Base-by-base conservation (phyloP, 352 stramenopile species). In the Globisporangium cederbergense region DNA sequence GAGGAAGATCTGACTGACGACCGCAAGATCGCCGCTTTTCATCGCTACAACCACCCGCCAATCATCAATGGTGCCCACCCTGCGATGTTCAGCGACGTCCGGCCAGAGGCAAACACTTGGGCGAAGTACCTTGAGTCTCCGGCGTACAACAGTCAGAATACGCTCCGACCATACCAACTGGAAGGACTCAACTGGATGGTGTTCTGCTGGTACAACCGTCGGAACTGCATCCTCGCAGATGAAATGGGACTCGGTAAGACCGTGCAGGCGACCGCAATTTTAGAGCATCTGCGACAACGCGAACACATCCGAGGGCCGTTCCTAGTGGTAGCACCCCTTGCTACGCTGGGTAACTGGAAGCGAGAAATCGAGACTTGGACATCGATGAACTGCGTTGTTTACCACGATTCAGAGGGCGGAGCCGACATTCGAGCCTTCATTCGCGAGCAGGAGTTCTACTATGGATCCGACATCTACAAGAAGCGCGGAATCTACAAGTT, bases 351-450 rank as follows among this genome's bases (percentile, higher is more conserved):
- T 20, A 98, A 99, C 74, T 99, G 98, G 98, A 95, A 99, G 67
- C 88, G 97, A 47, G 98, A 99, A 74, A 99, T 99, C 64, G 87
- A 98, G 62, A 91, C 81, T 28, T 99, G 98, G 98, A 99, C 97
- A n/a, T 85, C 94, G 58, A 95, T 99, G 72, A 99, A 99, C 71
- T 98, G 96, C 53, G 90, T 99, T 46, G 90, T 99, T 4, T 99
- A 99, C 65, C 97, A 99, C 74, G 98, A 99, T 51, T 97, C 87
- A 16, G 93, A 97, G 25, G 89, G 90, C 32, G 91, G 89, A 18
- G 83, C 81, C 5, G 95, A 98, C 61, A 94, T 91, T 22, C 85
- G 98, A 16, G 79, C 90, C 20, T 87, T 97, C 34, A 98, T 99
- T 62, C 89, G 97, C 6, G 83, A 98, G 68, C 87, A 98, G 58